Evolutionary conservation across 345 rosid genomes (phyloP).

Genomic region (Garcia nutans): DNA sequence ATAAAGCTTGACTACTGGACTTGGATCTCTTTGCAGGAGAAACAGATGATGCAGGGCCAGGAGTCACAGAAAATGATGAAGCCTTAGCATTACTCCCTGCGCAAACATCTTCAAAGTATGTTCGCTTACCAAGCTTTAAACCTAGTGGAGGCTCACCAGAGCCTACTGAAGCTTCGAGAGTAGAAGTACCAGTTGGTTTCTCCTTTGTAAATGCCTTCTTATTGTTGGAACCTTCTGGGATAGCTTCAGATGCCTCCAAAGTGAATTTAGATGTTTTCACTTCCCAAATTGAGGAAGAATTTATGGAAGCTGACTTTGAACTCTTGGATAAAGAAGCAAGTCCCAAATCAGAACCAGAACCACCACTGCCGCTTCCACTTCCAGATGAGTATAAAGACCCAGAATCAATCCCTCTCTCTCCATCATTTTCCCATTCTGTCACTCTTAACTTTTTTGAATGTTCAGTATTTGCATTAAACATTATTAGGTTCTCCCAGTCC

Average conservation of each 20-base stretch:
- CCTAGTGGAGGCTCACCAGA: conserved; percentile 71
- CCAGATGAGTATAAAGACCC: conserved; percentile 60
- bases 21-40: conserved; percentile 64
- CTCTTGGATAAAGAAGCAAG: conserved; percentile 64
- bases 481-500: conserved; percentile 78
- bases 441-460: conserved; percentile 46
- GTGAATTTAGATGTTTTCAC: conserved; percentile 41
- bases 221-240: conserved; percentile 37
- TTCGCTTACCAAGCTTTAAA: conserved; percentile 76
- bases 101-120: conserved; percentile 63
- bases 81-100: conserved; percentile 47
- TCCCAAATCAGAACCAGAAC: conserved; percentile 64
- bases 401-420: conserved; percentile 56
- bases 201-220: conserved; percentile 38
- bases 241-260: conserved; percentile 44
- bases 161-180: conserved; percentile 60
- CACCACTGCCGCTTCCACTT: conserved; percentile 48
- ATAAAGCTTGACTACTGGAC: conserved; percentile 43
- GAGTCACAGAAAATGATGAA: conserved; percentile 38
- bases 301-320: conserved; percentile 66
- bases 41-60: conserved; percentile 41
- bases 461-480: conserved; percentile 55
- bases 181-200: conserved; percentile 30
- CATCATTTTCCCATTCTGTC: conserved; percentile 64
- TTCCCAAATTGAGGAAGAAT: conserved; percentile 60